A percentile compares a stretch with the other conserved stretches of the same genome.
Evolutionary conservation across 1,284 basidiomycete species (phyloP).

Genomic region (Hypsizygus ulmarius): DNA sequence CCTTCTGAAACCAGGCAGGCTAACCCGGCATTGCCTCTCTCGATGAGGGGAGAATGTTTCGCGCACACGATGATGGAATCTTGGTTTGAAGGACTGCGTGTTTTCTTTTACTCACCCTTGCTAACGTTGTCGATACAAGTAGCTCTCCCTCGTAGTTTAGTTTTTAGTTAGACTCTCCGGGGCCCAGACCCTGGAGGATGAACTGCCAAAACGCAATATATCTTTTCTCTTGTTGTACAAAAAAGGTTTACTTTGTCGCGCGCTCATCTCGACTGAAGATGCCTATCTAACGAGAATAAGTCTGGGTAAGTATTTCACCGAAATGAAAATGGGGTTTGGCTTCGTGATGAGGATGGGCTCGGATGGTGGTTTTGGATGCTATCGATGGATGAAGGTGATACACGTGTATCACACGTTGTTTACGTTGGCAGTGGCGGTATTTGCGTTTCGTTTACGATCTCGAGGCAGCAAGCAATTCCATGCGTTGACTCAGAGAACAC

Average conservation of each 20-base stretch:
- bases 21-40: conserved; percentile 19
- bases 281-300: no score
- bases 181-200: not conserved
- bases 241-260: conserved; percentile 2
- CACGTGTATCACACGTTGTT: conserved; percentile 20
- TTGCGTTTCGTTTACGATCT: conserved; percentile 3
- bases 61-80: conserved; percentile 17
- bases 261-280: not conserved
- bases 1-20: conserved; percentile 13
- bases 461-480: conserved; percentile 7
- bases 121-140: conserved; percentile 8
- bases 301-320: conserved; percentile 6
- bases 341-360: conserved; percentile 6
- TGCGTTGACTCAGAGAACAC: conserved; percentile 4
- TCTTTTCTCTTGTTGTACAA: conserved; percentile 4
- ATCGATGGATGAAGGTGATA: conserved; percentile 18
- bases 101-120: conserved; percentile 1
- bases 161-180: conserved; percentile 14
- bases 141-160: conserved; percentile 15
- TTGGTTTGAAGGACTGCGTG: conserved; percentile 19
- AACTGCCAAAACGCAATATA: conserved; percentile 15
- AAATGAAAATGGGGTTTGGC: conserved; percentile 5
- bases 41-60: conserved; percentile 19
- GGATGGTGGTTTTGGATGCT: conserved; percentile 5
- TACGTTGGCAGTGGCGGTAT: conserved; percentile 6